Conservation (phyloP, 177 flowering plant genomes). For the Vitis hybrid region DNA sequence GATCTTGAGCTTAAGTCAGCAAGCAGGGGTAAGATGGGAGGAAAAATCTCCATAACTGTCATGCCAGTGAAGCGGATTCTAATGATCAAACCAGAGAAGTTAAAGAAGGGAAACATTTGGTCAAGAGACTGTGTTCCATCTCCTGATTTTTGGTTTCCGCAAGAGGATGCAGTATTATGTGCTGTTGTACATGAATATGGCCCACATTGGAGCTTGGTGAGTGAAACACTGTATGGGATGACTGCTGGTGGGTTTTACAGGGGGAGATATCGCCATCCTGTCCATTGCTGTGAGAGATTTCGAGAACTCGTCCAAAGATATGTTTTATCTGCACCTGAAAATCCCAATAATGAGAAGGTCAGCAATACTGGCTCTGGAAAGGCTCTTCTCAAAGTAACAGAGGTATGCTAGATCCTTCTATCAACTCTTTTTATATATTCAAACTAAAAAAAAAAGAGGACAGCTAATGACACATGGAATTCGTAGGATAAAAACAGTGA, state of each 20-base stretch:
- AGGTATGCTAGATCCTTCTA: conserved; percentile 48
- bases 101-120: conserved; percentile 82
- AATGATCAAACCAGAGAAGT: conserved; percentile 81
- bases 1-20: conserved; percentile 60
- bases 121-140: conserved; percentile 68
- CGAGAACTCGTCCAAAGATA: conserved; percentile 78
- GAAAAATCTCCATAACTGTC: conserved; percentile 71
- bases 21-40: conserved; percentile 64
- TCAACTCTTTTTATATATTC: neutral
- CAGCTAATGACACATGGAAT: neutral
- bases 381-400: conserved; percentile 84
- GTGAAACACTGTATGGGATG: conserved; percentile 81
- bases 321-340: conserved; percentile 59
- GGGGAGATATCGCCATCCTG: conserved; percentile 91
- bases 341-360: conserved; percentile 60
- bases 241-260: conserved; percentile 86
- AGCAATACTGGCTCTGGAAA: conserved; percentile 62
- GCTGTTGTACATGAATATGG: conserved; percentile 95
- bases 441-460: neutral
- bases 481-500: neutral
- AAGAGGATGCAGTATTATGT: conserved; percentile 93
- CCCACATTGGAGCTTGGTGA: conserved; percentile 81
- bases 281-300: conserved; percentile 90
- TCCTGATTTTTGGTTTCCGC: conserved; percentile 85
- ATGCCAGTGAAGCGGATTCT: conserved; percentile 84